Evolutionary conservation across 106 monocot genomes (phyloP), one percentile per base, ranked within the genome.

Genomic region (Gastrodia elata): DNA sequence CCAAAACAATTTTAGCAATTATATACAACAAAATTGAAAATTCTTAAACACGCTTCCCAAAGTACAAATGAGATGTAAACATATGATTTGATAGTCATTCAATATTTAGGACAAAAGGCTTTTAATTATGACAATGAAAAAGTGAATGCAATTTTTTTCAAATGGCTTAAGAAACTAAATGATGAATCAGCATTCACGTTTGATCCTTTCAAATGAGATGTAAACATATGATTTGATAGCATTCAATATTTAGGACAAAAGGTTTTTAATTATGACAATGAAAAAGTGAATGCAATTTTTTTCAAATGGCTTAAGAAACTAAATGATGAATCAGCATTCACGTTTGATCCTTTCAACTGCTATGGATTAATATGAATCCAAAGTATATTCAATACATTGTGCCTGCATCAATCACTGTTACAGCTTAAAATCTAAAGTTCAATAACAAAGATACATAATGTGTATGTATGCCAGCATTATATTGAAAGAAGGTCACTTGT

Each of bases 341-440:
- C n/a, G 48, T 49, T 49, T 49, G 18, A 49, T 49, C 59, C 59
- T 59, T 59, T 59, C 28, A 59, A 59, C 59, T 8, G 28, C 59
- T 28, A 59, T 28, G 27, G 59, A 59, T 59, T 24, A 59, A 59
- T 15, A 49, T 49, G 2, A 49, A 11, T 43, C 1, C n/a, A n/a
- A 4, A 49, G 48, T 20, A 49, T 8, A 8, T 49, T n/a, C 48
- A 49, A 49, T 49, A n/a, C 48, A 18, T 18, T 20, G 18, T 6
- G 18, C n/a, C 14, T 16, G 1, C 5, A 18, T 20, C 3, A 18
- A 18, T 20, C 3, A 18, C 0, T 20, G 48, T 49, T 49, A 49
- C 3, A 49, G 48, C 48, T 20, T 49, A 49, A 52, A 22, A n/a
- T 52, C 22, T 4, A n/a, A 52, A 52, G 8, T 52, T 52, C 22